Evolutionary conservation across 2,329 filamentous ascomycete species (phyloP).

Genomic region (Aspergillus persii): DNA sequence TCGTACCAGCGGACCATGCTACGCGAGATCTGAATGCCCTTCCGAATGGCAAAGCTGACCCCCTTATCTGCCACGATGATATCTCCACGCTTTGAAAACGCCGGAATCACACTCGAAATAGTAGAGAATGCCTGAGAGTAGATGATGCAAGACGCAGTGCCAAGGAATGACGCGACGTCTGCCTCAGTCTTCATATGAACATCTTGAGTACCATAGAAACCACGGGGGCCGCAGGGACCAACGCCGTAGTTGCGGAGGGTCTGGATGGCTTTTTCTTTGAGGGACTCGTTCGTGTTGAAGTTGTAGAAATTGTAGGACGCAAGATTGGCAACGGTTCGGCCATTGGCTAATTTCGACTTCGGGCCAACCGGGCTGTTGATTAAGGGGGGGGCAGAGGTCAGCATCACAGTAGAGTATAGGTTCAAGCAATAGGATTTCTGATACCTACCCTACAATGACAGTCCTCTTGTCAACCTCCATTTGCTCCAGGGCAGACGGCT

Average conservation of each 20-base stretch:
- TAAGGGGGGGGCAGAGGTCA: conserved; percentile 3
- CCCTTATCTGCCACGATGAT: conserved; percentile 94
- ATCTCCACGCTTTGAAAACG: conserved; percentile 95
- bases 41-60: conserved; percentile 90
- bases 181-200: conserved; percentile 96
- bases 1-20: conserved; percentile 93
- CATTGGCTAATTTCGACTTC: conserved; percentile 82
- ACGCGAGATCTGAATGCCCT: conserved; percentile 87
- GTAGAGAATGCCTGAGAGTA: conserved; percentile 97
- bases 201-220: conserved; percentile 98
- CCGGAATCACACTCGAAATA: conserved; percentile 93
- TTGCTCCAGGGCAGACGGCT: conserved; percentile 72
- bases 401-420: conserved; percentile 1
- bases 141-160: conserved; percentile 84
- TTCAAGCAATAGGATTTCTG: background rate
- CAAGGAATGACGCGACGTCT: conserved; percentile 86
- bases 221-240: conserved; percentile 91
- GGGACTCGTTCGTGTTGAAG: conserved; percentile 84
- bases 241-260: conserved; percentile 94
- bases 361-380: conserved; percentile 73
- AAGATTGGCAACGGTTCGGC: conserved; percentile 87
- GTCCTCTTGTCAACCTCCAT: conserved; percentile 80
- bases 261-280: conserved; percentile 93
- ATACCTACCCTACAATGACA: conserved; percentile 76
- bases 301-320: conserved; percentile 98